Conservation (phyloP, 2,329 filamentous ascomycete species). For the Alternaria brassicicola region DNA sequence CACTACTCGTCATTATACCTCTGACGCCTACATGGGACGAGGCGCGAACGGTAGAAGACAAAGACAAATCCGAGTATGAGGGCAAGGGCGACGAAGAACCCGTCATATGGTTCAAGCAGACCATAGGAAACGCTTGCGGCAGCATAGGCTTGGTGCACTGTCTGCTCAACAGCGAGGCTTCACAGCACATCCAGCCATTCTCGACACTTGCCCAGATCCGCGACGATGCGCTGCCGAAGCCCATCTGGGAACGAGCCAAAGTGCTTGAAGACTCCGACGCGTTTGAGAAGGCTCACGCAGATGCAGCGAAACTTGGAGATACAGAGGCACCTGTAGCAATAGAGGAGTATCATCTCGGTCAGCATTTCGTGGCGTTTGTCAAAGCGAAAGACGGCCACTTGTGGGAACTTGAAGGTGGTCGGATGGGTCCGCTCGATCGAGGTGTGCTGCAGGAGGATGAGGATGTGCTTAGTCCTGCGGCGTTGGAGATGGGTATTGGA, state of each 20-base stretch:
- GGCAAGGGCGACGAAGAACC: constrained; percentile 58
- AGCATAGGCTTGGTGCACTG: constrained; percentile 64
- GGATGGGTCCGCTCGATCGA: constrained; percentile 54
- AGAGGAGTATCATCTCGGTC: constrained; percentile 40
- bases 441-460: constrained; percentile 50
- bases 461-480: constrained; percentile 53
- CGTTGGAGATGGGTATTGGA: constrained; percentile 51
- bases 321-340: constrained; percentile 40
- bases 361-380: constrained; percentile 57
- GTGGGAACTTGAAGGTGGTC: constrained; percentile 55
- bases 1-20: constrained; percentile 61
- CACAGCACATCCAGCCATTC: constrained; percentile 50
- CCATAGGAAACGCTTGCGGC: constrained; percentile 64
- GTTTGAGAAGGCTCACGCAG: constrained; percentile 53
- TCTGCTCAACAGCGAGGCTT: constrained; percentile 57
- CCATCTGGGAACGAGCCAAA: constrained; percentile 55
- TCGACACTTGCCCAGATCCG: constrained; percentile 55
- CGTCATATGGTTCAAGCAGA: constrained; percentile 65
- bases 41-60: constrained; percentile 52
- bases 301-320: constrained; percentile 52
- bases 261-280: constrained; percentile 58
- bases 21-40: constrained; percentile 45
- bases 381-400: constrained; percentile 54
- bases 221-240: constrained; percentile 53
- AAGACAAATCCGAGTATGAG: constrained; percentile 51